Percentiles rank a stretch among this genome's conserved stretches.
Evolutionary conservation across 1,284 basidiomycete species (phyloP).

Genomic region (Cryptococcus jaspeensis): DNA sequence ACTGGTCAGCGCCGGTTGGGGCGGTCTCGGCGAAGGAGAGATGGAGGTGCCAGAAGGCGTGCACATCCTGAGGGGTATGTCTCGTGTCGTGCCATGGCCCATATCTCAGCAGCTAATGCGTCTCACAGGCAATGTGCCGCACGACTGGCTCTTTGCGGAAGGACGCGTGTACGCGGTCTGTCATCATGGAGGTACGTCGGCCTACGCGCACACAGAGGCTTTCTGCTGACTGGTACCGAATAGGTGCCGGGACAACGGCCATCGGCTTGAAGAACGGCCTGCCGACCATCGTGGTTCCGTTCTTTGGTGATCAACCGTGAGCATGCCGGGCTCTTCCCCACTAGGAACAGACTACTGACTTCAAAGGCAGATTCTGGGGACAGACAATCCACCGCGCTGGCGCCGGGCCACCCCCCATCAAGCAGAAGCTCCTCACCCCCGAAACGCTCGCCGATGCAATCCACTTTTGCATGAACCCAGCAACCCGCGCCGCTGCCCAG

Average conservation of each 20-base stretch:
- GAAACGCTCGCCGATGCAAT: slow-evolving; percentile 60
- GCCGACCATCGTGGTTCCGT: slow-evolving; percentile 66
- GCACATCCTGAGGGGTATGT: slow-evolving; percentile 57
- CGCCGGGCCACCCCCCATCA: slow-evolving; percentile 63
- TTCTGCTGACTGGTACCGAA: too few relatives aligned
- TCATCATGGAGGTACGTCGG: slow-evolving; percentile 61
- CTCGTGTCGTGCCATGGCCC: background rate
- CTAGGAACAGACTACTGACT: too few relatives aligned
- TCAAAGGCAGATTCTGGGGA: slow-evolving; percentile 52
- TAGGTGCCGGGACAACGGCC: slow-evolving; percentile 63
- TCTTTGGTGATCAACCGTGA: slow-evolving; percentile 65
- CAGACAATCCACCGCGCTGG: slow-evolving; percentile 65
- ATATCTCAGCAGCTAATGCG: slow-evolving; percentile 5
- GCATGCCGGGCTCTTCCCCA: too few relatives aligned
- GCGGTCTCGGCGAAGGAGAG: slow-evolving; percentile 61
- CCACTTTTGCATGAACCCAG: slow-evolving; percentile 57
- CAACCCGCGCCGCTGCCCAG: slow-evolving; percentile 55
- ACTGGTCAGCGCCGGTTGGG: slow-evolving; percentile 65
- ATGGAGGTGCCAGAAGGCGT: slow-evolving; percentile 58
- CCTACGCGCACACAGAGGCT: background rate
- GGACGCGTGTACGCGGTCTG: slow-evolving; percentile 63
- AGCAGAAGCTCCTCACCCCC: slow-evolving; percentile 57
- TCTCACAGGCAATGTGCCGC: slow-evolving; percentile 59
- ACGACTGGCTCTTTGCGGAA: slow-evolving; percentile 67
- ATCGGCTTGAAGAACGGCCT: slow-evolving; percentile 63